Conservation (phyloP, 495 filamentous ascomycete genomes). For the Penicillium taxi region DNA sequence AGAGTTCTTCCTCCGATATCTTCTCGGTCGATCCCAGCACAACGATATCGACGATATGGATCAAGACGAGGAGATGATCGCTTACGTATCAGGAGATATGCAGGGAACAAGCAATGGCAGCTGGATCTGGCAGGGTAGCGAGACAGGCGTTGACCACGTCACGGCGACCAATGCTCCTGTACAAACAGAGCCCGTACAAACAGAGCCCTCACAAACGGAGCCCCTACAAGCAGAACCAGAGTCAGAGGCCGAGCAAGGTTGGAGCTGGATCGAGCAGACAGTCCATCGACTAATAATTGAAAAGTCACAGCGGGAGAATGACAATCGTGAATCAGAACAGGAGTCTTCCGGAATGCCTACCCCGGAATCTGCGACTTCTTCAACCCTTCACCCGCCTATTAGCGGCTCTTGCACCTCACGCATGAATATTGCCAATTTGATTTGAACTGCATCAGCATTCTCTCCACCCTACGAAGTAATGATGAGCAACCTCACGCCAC, state of each 20-base stretch:
- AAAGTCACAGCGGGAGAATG: slow-evolving; percentile 19
- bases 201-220: neutral
- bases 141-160: no score
- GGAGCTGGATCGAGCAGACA: slow-evolving; percentile 46
- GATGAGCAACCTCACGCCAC: no score
- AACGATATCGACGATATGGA: slow-evolving; percentile 49
- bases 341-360: slow-evolving; percentile 22
- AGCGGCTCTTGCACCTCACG: slow-evolving; percentile 41
- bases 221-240: slow-evolving; percentile 3
- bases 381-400: slow-evolving; percentile 33
- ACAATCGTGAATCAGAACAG: neutral
- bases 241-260: slow-evolving; percentile 32
- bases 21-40: slow-evolving; percentile 51
- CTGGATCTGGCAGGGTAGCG: slow-evolving; percentile 81
- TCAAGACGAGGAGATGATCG: slow-evolving; percentile 85
- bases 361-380: slow-evolving; percentile 30
- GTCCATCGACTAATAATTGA: slow-evolving; percentile 40
- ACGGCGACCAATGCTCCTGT: no score
- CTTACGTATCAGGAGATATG: slow-evolving; percentile 81
- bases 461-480: no score
- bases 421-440: slow-evolving; percentile 78
- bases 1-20: slow-evolving; percentile 66
- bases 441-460: no score
- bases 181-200: neutral
- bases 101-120: slow-evolving; percentile 71